phyloP scores from a whole-genome alignment of 305 asterid species.

The Fraxinus baroniana region DNA sequence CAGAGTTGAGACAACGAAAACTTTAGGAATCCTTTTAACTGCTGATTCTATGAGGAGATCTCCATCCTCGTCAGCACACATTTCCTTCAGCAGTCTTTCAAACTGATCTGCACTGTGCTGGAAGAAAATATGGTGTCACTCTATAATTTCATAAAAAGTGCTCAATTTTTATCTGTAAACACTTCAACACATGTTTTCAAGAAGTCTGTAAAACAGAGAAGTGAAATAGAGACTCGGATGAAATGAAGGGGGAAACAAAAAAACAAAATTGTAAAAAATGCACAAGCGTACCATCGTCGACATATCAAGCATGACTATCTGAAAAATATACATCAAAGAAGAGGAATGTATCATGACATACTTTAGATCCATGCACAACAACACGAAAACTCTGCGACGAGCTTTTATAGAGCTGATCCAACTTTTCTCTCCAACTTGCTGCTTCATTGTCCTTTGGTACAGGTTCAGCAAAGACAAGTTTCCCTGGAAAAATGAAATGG shows the following conservation, averaged over 20 bases:
- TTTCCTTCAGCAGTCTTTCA: conserved; percentile 92
- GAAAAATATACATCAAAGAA: background rate
- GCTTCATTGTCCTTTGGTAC: conserved; percentile 97
- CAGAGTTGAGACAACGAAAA: conserved; percentile 92
- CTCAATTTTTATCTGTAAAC: conserved; percentile 14
- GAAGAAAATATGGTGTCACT: conserved; percentile 43
- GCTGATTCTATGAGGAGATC: conserved; percentile 97
- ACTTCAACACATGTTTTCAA: conserved; percentile 5
- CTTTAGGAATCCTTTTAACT: conserved; percentile 87
- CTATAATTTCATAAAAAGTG: conserved; percentile 20
- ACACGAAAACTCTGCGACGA: conserved; percentile 98
- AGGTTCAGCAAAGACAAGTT: conserved; percentile 97
- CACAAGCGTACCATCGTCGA: background rate
- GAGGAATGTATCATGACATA: no score
- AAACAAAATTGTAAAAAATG: background rate
- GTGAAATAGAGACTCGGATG: conserved; percentile 16
- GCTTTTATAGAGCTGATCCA: conserved; percentile 98
- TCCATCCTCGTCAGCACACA: conserved; percentile 97
- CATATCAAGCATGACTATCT: conserved; percentile 9
- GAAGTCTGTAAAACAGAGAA: conserved; percentile 12
- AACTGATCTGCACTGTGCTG: conserved; percentile 99
- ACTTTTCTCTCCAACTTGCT: conserved; percentile 97
- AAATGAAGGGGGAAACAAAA: background rate
- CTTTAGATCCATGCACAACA: conserved; percentile 89
- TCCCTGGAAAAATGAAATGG: conserved; percentile 53